Conservation (phyloP, 164 flowering plant genomes). For the Vitis labrusca region DNA sequence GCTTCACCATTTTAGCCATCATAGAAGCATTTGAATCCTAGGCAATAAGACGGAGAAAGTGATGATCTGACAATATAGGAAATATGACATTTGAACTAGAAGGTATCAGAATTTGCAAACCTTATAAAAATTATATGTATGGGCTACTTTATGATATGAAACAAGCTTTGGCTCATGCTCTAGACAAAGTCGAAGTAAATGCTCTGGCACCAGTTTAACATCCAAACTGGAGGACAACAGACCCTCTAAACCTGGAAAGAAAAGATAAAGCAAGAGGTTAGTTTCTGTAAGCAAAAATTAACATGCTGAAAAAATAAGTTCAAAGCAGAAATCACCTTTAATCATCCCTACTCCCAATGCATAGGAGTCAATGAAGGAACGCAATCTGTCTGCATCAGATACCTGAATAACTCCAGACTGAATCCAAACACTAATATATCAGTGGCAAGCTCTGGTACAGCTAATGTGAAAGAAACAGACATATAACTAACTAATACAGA, state of each 20-base stretch:
- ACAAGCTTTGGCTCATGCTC: slow-evolving; percentile 50
- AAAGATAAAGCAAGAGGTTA: slow-evolving; percentile 2
- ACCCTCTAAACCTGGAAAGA: slow-evolving; percentile 50
- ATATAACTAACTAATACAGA: neutral
- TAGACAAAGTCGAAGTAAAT: slow-evolving; percentile 62
- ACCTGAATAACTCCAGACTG: slow-evolving; percentile 52
- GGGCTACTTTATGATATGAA: slow-evolving; percentile 22
- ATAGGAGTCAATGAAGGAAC: slow-evolving; percentile 64
- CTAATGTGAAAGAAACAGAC: neutral
- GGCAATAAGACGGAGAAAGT: slow-evolving; percentile 4
- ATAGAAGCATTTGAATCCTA: slow-evolving; percentile 76
- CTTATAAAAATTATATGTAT: slow-evolving; percentile 74
- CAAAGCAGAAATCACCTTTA: slow-evolving; percentile 40
- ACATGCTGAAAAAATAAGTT: neutral
- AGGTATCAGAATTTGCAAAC: slow-evolving; percentile 22
- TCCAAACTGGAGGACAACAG: slow-evolving; percentile 51
- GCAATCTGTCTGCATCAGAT: slow-evolving; percentile 49
- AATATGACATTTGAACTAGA: neutral
- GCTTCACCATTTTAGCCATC: slow-evolving; percentile 65
- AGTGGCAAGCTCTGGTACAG: neutral
- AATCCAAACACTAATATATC: slow-evolving; percentile 12
- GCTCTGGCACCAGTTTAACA: slow-evolving; percentile 67
- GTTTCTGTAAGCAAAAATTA: neutral
- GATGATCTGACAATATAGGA: neutral
- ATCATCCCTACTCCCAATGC: slow-evolving; percentile 49